These are phyloP conservation scores for Ophiostoma ips DNA, from an alignment of 2,329 filamentous ascomycete genomes.

Conservation along the genomic window DNA sequence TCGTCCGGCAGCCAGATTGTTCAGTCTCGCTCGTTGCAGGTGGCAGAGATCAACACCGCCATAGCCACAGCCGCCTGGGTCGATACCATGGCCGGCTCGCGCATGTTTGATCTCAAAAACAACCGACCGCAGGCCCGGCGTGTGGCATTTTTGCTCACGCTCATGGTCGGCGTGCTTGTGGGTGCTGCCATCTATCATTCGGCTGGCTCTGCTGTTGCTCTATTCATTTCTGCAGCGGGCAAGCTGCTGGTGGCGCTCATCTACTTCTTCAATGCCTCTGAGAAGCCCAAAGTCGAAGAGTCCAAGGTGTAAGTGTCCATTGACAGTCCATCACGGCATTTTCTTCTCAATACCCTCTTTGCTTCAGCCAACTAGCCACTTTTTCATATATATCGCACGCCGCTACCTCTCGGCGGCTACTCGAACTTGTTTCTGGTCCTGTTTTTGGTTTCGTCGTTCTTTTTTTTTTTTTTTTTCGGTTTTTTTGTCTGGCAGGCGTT, in stretches of 20 bases:
- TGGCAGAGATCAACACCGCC: conserved; percentile 49
- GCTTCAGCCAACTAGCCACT: too few species aligned
- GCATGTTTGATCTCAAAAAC: conserved; percentile 32
- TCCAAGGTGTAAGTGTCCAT: conserved; percentile 3
- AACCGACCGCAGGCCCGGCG: conserved; percentile 32
- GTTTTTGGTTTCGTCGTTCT: too few species aligned
- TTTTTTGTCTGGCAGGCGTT: too few species aligned
- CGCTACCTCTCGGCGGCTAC: too few species aligned
- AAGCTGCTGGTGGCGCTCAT: conserved; percentile 31
- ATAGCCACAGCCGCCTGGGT: conserved; percentile 52
- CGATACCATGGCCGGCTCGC: conserved; percentile 42
- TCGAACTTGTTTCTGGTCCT: too few species aligned
- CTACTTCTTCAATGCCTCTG: conserved; percentile 28
- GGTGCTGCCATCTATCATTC: conserved; percentile 36
- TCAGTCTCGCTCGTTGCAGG: conserved; percentile 36
- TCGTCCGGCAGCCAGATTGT: conserved; percentile 46
- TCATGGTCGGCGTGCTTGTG: conserved; percentile 34
- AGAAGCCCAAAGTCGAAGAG: conserved; percentile 16
- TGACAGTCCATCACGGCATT: too few species aligned
- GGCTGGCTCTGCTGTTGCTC: conserved; percentile 28
- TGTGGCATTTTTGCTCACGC: conserved; percentile 31
- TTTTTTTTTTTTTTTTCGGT: too few species aligned
- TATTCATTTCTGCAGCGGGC: conserved; percentile 30
- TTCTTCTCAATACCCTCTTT: too few species aligned
- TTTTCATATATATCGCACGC: too few species aligned